Base-by-base conservation (phyloP, 345 rosid species). In the Melastoma malabathricum region DNA sequence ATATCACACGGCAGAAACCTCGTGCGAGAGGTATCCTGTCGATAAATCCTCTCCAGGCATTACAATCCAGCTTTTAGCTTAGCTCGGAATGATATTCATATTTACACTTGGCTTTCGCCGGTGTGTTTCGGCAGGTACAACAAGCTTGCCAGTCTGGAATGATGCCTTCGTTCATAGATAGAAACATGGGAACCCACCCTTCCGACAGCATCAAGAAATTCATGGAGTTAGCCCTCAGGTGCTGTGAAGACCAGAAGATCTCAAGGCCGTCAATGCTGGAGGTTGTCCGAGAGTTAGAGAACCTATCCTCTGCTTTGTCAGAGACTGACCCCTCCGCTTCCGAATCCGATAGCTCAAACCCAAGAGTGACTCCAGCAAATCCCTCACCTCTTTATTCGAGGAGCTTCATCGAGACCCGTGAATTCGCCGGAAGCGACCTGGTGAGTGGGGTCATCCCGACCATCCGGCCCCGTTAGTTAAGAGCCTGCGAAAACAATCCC, bases 1-100 rank as follows among this genome's bases (percentile, higher is more conserved):
- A 87, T 87, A 61, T 74, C 84, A 34, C 84, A 76, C 61, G 96
- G 98, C 18, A 81, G 76, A 68, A 84, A 82, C 83, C 79, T 92
- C 57, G 98, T 87, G 47, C 73, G 89, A 38, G 90, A 92, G 95
- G 98, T 86, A 73, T 18, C 43, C 6, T 19, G 4, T 15, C 53
- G 6, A 3, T 6, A 27, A 27, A 27, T 6, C 31, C 6, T 27
- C 31, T 27, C 31, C 6, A 6, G 6, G 31, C 31, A 27, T 3
- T 27, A 6, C 4, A 27, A 27, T 54, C 10, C 18, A 3, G 3
- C n/a, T 10, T 18, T 41, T 44, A 22, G 6, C 10, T 44, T 2
- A 2, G 1, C 20, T 41, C 31, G 18, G 19, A 52, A 29, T 0
- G 4, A 16, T 19, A 4, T 17, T 13, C 15, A 22, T 19, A 47